Evolutionary conservation across 306 rosid genomes (phyloP).

Genomic region (Oxytropis ochrocephala): DNA sequence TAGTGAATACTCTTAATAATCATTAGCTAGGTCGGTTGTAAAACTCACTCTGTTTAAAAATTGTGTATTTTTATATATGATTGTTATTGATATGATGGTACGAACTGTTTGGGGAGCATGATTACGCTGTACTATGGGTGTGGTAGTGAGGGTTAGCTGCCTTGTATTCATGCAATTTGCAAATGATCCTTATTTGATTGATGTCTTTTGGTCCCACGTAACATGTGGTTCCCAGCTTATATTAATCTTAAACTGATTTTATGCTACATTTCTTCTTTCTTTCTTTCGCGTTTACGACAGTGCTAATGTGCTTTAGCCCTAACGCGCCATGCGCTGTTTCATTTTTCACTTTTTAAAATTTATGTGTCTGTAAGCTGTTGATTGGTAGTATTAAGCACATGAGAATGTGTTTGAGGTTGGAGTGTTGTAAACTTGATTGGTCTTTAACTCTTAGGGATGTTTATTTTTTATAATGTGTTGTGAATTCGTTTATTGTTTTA

Average conservation of each 20-base stretch:
- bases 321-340: not conserved
- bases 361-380: too few relatives aligned
- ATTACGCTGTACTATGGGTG: constrained; percentile 17
- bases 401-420: too few relatives aligned
- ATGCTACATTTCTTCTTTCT: not conserved
- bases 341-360: too few relatives aligned
- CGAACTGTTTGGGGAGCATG: constrained; percentile 10
- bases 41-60: too few relatives aligned
- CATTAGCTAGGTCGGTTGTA: too few relatives aligned
- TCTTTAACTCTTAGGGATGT: not conserved
- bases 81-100: too few relatives aligned
- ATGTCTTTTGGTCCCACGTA: constrained; percentile 33
- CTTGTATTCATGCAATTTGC: constrained; percentile 9
- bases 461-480: not conserved
- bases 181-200: constrained; percentile 23
- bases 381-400: not conserved
- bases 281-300: not conserved
- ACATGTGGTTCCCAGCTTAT: constrained; percentile 22
- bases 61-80: too few relatives aligned
- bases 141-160: constrained; percentile 16
- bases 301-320: not conserved
- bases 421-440: not conserved
- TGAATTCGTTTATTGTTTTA: not conserved
- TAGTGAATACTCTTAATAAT: constrained; percentile 12
- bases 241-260: constrained; percentile 17